These are phyloP conservation scores for Polygonum maritimum DNA, from an alignment of 148 eudicot genomes.

Conservation along the genomic window DNA sequence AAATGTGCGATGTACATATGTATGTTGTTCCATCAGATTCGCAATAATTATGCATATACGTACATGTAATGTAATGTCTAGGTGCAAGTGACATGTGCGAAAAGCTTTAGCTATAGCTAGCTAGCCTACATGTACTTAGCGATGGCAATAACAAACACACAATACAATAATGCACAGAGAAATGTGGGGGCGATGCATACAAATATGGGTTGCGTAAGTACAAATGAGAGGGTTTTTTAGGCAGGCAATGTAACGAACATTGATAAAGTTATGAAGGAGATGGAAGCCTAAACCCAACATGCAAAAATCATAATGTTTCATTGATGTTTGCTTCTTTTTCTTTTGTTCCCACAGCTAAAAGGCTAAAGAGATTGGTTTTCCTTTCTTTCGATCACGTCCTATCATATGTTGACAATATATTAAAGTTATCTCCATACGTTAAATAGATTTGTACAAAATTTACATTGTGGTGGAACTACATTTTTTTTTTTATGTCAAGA, in stretches of 20 bases:
- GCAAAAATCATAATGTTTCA: conserved; percentile 2
- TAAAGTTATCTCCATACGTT: neutral
- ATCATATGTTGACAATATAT: neutral
- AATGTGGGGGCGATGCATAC: neutral
- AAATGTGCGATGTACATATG: neutral
- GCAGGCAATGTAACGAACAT: neutral
- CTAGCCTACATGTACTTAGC: neutral
- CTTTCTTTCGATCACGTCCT: too few relatives aligned
- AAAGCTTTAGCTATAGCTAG: neutral
- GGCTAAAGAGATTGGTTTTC: neutral
- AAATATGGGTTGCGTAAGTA: neutral
- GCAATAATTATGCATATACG: neutral
- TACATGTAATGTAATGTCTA: neutral
- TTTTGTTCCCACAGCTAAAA: neutral
- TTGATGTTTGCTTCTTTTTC: neutral
- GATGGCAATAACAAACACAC: neutral
- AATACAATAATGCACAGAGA: neutral
- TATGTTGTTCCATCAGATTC: neutral
- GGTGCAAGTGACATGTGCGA: neutral
- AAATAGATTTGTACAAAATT: too few relatives aligned
- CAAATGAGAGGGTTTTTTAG: neutral
- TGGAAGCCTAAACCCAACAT: neutral
- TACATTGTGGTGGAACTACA: neutral
- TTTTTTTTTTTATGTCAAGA: neutral
- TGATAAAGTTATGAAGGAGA: neutral